Base-by-base conservation (phyloP, 805 yeast genomes). In the Yarrowia porcina region DNA sequence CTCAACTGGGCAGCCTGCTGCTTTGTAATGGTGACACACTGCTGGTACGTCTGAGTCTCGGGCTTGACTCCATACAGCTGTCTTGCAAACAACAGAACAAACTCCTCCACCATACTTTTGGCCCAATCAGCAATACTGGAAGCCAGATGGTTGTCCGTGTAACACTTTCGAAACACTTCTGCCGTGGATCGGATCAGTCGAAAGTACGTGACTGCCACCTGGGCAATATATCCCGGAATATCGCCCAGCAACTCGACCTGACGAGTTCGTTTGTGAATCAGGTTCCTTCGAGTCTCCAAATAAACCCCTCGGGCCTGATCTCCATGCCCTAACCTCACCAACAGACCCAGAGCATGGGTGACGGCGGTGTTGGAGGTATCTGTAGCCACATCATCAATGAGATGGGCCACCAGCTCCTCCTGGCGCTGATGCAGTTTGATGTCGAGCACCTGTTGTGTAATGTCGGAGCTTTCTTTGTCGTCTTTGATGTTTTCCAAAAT, bases 101-200 rank as follows among this genome's bases (percentile, higher is more conserved):
- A 87, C 52, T 77, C 77, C 41, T 82, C 81, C 32, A 89, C 82
- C 71, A 86, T 87, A 12, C 80, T 80, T 63, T 83, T 82, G 33
- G 87, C 82, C 96, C 97, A 90, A 65, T 85, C 84, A n/a, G 90
- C 86, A 17, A 90, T 76, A 30, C 79, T 78, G 67, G 87, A 82
- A 10, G 87, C 79, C 57, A 82, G 79, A 38, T 73, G 73, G 42
- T 74, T 15, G 61, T 69, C 70, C 13, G 75, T 78, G 73, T 82
- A 88, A 59, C 87, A 80, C 4, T 38, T 33, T 21, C 57, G 44
- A 17, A 62, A 63, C 33, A 82, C 76, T 17, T 75, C 69, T 13
- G 84, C 83, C 0, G 96, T 84, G 45, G 83, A 78, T 63, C 80
- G 82, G 61, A 89, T 77, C 28, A 80, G 76, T 67, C 84, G 85